phyloP scores from a whole-genome alignment of 495 filamentous ascomycete genomes.

The Aspergillus haitiensis region DNA sequence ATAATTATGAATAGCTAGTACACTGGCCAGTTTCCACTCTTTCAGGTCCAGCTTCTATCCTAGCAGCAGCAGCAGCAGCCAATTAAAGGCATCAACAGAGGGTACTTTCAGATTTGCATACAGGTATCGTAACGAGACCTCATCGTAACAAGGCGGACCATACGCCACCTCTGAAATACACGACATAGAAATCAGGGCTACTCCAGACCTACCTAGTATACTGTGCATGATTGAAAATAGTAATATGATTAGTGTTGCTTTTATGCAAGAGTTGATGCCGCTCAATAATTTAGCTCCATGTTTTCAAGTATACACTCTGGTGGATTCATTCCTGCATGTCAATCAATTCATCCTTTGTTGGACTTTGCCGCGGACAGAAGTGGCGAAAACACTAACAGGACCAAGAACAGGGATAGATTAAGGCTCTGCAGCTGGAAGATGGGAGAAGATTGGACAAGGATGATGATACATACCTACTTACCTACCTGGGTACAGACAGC shows the following conservation, averaged over 20 bases:
- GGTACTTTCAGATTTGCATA: conserved; percentile 5
- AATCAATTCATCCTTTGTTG: conserved; percentile 4
- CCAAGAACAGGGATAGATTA: conserved; percentile 9
- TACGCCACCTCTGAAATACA: neutral
- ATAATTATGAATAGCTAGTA: neutral
- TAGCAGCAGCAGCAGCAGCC: neutral
- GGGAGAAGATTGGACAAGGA: conserved; percentile 5
- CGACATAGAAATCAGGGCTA: neutral
- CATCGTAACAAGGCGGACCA: neutral
- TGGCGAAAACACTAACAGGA: neutral
- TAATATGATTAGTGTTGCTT: conserved; percentile 2
- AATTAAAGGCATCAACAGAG: neutral
- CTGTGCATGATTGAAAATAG: conserved; percentile 19
- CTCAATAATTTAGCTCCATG: neutral
- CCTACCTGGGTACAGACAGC: neutral
- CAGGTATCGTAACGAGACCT: neutral
- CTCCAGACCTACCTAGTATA: neutral
- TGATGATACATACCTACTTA: neutral
- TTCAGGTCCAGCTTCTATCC: neutral
- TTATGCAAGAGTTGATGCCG: conserved; percentile 2
- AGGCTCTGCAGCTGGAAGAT: conserved; percentile 4
- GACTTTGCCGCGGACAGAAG: neutral
- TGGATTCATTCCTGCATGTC: neutral
- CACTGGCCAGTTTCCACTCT: neutral
- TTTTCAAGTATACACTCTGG: neutral